Evolutionary conservation across 306 rosid species (phyloP).

Genomic region (Acacia confusa): DNA sequence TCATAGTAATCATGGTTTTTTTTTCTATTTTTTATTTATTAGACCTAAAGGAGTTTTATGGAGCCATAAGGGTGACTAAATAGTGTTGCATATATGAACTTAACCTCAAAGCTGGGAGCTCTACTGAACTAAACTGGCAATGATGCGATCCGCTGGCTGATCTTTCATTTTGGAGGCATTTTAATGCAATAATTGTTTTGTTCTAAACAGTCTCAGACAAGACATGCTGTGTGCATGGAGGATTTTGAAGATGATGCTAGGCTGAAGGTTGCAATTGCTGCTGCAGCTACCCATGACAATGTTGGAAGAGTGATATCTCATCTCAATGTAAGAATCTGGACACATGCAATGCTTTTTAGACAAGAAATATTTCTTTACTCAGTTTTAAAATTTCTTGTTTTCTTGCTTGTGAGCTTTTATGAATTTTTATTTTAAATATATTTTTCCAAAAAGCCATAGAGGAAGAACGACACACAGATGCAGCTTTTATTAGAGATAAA

Average conservation of each 20-base stretch:
- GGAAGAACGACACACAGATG: slow-evolving; percentile 78
- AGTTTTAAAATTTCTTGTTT: background rate
- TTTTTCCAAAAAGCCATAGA: slow-evolving; percentile 71
- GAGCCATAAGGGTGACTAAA: background rate
- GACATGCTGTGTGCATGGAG: slow-evolving; percentile 62
- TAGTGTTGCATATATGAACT: background rate
- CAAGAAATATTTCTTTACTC: background rate
- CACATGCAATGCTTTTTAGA: background rate
- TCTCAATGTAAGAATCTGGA: slow-evolving; percentile 57
- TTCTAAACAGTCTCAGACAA: too few relatives aligned
- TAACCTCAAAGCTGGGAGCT: background rate
- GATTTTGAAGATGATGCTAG: slow-evolving; percentile 84
- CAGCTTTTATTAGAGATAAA: slow-evolving; percentile 70
- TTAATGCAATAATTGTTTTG: slow-evolving; percentile 9
- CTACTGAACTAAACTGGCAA: background rate
- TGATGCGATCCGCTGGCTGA: background rate
- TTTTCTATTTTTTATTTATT: background rate
- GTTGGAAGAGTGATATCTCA: slow-evolving; percentile 76
- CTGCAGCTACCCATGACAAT: slow-evolving; percentile 69
- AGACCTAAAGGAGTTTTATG: background rate
- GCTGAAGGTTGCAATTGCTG: slow-evolving; percentile 91
- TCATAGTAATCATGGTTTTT: background rate
- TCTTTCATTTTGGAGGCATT: slow-evolving; percentile 5
- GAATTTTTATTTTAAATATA: too few relatives aligned
- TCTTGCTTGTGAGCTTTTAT: background rate